Conservation (phyloP, 2,329 filamentous ascomycete genomes). For the Colletotrichum somersetense region DNA sequence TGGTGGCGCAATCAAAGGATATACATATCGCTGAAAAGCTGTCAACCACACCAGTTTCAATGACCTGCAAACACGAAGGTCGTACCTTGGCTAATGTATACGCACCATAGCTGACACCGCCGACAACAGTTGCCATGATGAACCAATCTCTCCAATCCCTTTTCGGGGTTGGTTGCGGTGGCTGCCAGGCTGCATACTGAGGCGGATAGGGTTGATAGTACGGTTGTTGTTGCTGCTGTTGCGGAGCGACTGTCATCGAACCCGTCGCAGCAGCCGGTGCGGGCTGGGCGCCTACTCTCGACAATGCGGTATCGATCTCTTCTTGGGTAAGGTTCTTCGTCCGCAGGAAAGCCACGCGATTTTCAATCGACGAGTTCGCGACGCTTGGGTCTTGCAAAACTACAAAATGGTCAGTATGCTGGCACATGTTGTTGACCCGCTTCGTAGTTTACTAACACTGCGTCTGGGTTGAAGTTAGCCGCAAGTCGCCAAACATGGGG, state of each 20-base stretch:
- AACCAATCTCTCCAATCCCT: conserved; percentile 99
- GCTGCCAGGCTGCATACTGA: conserved; percentile 69
- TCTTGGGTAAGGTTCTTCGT: conserved; percentile 98
- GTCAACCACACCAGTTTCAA: conserved; percentile 43
- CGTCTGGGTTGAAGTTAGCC: conserved; percentile 47
- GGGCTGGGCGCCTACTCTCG: conserved; percentile 75
- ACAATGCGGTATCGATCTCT: conserved; percentile 88
- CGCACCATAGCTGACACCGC: conserved; percentile 88
- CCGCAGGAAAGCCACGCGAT: conserved; percentile 90
- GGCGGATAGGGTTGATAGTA: conserved; percentile 64
- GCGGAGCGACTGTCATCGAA: conserved; percentile 58
- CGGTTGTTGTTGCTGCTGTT: conserved; percentile 57
- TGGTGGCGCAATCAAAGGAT: conserved; percentile 90
- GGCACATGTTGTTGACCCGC: background rate
- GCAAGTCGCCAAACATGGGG: background rate
- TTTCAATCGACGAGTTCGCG: conserved; percentile 89
- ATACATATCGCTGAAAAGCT: conserved; percentile 80
- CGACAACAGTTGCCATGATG: conserved; percentile 97
- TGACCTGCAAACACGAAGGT: background rate
- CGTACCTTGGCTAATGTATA: conserved; percentile 87
- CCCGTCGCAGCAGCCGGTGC: conserved; percentile 54
- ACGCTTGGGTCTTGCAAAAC: conserved; percentile 96
- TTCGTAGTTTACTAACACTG: conserved; percentile 56
- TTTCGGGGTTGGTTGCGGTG: conserved; percentile 73
- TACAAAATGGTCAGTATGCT: conserved; percentile 50